phyloP scores from a whole-genome alignment of 2,329 filamentous ascomycete genomes.

The Teratosphaeria destructans region DNA sequence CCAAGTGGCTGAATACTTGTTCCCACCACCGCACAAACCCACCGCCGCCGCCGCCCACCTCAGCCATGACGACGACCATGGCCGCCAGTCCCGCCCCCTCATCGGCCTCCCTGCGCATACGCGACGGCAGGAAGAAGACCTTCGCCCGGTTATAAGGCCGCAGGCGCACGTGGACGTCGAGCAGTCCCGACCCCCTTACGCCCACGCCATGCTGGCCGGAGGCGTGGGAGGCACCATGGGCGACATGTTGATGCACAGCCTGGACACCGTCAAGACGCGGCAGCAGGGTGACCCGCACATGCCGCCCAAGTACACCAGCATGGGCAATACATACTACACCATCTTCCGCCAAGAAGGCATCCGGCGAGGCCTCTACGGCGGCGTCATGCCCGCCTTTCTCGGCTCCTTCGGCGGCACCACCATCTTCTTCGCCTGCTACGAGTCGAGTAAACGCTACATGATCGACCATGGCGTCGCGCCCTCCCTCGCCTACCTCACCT shows the following conservation, averaged over 20 bases:
- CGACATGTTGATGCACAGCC: slow-evolving; percentile 96
- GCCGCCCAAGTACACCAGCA: slow-evolving; percentile 82
- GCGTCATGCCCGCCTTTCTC: slow-evolving; percentile 81
- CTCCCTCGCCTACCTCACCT: slow-evolving; percentile 73
- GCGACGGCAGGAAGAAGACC: slow-evolving; percentile 26
- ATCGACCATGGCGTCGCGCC: slow-evolving; percentile 75
- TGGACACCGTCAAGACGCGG: slow-evolving; percentile 96
- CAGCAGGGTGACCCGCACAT: slow-evolving; percentile 94
- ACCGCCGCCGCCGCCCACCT: slow-evolving; percentile 11
- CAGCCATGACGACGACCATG: slow-evolving; percentile 30
- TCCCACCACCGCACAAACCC: slow-evolving; percentile 12
- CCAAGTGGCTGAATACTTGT: slow-evolving; percentile 39
- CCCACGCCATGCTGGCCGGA: slow-evolving; percentile 77
- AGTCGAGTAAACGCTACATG: slow-evolving; percentile 84
- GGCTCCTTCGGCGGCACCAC: slow-evolving; percentile 91
- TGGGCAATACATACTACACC: slow-evolving; percentile 82
- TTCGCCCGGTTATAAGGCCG: slow-evolving; percentile 21
- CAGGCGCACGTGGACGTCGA: slow-evolving; percentile 31
- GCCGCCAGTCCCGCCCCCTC: slow-evolving; percentile 5
- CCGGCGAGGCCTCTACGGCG: slow-evolving; percentile 75
- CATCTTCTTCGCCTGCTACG: slow-evolving; percentile 92
- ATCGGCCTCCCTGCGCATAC: not conserved
- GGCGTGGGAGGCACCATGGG: slow-evolving; percentile 86
- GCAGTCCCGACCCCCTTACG: slow-evolving; percentile 32
- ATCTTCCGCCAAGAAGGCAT: slow-evolving; percentile 91